These are phyloP conservation scores for Aspergillus incahuasiensis DNA, from an alignment of 495 filamentous ascomycete species.

Conservation along the genomic window DNA sequence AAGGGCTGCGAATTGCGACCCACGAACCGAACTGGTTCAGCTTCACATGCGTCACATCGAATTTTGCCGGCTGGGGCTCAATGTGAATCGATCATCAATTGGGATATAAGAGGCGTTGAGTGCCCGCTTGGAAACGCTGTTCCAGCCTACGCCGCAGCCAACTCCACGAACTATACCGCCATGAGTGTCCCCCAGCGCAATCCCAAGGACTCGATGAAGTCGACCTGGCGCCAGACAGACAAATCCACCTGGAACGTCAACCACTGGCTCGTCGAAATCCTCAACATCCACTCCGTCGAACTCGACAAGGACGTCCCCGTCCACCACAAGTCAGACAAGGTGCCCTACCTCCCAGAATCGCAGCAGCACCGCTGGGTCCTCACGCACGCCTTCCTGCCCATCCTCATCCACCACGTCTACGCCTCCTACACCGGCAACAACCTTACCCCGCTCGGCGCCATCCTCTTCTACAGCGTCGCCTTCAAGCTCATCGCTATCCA, in stretches of 20 bases:
- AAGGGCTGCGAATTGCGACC: not conserved
- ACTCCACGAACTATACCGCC: not conserved
- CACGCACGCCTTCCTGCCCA: slow-evolving; percentile 22
- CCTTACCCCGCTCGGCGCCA: slow-evolving; percentile 19
- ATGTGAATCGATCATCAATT: not conserved
- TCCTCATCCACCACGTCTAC: slow-evolving; percentile 28
- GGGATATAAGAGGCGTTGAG: slow-evolving; percentile 1
- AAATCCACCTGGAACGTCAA: slow-evolving; percentile 22
- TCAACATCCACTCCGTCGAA: slow-evolving; percentile 23
- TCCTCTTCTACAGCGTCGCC: slow-evolving; percentile 27
- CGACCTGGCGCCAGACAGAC: slow-evolving; percentile 29
- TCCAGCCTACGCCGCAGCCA: not conserved
- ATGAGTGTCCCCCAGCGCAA: slow-evolving; percentile 19
- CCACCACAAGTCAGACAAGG: slow-evolving; percentile 29
- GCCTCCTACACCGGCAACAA: slow-evolving; percentile 20
- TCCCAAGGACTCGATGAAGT: slow-evolving; percentile 36
- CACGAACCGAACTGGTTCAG: not conserved
- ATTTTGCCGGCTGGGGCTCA: slow-evolving; percentile 5
- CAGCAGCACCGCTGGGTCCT: slow-evolving; percentile 30
- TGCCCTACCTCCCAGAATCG: slow-evolving; percentile 27
- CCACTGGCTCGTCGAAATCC: slow-evolving; percentile 28
- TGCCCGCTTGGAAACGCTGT: not conserved
- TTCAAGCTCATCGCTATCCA: slow-evolving; percentile 33
- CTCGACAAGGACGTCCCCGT: slow-evolving; percentile 27
- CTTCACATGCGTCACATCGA: slow-evolving; percentile 7